These are phyloP conservation scores for Schwanniomyces vanrijiae DNA, from an alignment of 805 yeast genomes.

Conservation along the genomic window DNA sequence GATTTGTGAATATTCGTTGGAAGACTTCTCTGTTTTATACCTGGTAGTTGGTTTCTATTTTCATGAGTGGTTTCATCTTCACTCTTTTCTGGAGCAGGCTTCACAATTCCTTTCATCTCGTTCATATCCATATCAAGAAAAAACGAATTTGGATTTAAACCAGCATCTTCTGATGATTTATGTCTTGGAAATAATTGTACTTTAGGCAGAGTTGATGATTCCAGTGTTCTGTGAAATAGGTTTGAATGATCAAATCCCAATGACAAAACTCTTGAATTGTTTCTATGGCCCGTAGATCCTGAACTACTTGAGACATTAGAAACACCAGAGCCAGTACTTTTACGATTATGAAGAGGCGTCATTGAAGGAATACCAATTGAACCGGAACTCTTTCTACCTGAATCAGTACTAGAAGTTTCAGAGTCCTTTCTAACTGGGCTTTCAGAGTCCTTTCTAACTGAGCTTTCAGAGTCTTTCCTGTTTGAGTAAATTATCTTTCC, in stretches of 20 bases:
- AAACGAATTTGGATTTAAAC: conserved; percentile 13
- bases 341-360: conserved; percentile 1
- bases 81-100: conserved; percentile 5
- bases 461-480: conserved; percentile 29
- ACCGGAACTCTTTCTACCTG: neutral
- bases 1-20: neutral
- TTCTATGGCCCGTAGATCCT: conserved; percentile 23
- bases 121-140: conserved; percentile 48
- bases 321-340: conserved; percentile 1
- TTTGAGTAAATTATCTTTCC: conserved; percentile 39
- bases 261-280: conserved; percentile 38
- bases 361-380: neutral
- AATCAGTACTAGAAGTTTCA: neutral
- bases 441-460: conserved; percentile 14
- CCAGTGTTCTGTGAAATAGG: conserved; percentile 7
- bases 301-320: conserved; percentile 16
- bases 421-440: conserved; percentile 4
- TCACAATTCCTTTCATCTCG: conserved; percentile 54
- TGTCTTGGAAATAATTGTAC: neutral
- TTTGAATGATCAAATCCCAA: conserved; percentile 26
- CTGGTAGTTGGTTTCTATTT: conserved; percentile 6
- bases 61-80: neutral
- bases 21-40: conserved; percentile 1
- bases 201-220: neutral
- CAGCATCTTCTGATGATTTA: neutral